These are phyloP conservation scores for Gnomoniopsis sp. DNA, from an alignment of 2,329 filamentous ascomycete species.

Conservation along the genomic window DNA sequence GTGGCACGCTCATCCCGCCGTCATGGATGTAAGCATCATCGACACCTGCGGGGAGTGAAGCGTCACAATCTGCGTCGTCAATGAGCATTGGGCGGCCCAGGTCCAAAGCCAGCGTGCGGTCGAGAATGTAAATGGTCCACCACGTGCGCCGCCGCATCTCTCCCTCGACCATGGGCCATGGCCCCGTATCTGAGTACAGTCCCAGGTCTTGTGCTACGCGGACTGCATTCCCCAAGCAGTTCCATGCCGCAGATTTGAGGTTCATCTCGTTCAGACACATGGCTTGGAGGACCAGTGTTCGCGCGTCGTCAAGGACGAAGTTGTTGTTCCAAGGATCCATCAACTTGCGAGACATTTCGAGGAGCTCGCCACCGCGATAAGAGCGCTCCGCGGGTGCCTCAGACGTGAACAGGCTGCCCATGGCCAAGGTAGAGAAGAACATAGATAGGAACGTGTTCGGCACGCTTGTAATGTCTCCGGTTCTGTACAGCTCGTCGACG, in stretches of 20 bases:
- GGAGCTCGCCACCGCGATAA: slow-evolving; percentile 56
- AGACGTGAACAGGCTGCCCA: slow-evolving; percentile 71
- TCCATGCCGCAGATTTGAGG: slow-evolving; percentile 78
- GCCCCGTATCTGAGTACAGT: slow-evolving; percentile 70
- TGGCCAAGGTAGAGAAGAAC: slow-evolving; percentile 79
- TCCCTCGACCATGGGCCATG: slow-evolving; percentile 71
- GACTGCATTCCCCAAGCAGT: slow-evolving; percentile 78
- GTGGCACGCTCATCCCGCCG: slow-evolving; percentile 50
- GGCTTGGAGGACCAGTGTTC: slow-evolving; percentile 68
- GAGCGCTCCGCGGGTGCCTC: slow-evolving; percentile 53
- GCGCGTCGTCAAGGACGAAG: slow-evolving; percentile 70
- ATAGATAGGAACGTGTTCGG: slow-evolving; percentile 72
- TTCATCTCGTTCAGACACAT: slow-evolving; percentile 85
- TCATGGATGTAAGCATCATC: slow-evolving; percentile 75
- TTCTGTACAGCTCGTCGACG: slow-evolving; percentile 73
- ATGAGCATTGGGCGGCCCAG: slow-evolving; percentile 78
- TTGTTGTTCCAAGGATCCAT: slow-evolving; percentile 82
- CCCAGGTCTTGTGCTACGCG: slow-evolving; percentile 80
- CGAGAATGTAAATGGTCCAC: slow-evolving; percentile 92
- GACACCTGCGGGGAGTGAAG: slow-evolving; percentile 71
- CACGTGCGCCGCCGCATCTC: slow-evolving; percentile 87
- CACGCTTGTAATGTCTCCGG: slow-evolving; percentile 56
- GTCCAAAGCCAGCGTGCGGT: slow-evolving; percentile 77
- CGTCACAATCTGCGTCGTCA: slow-evolving; percentile 84
- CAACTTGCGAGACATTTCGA: slow-evolving; percentile 66